These are phyloP conservation scores for Hericium alpestre DNA, from an alignment of 768 basidiomycete species.

Conservation along the genomic window DNA sequence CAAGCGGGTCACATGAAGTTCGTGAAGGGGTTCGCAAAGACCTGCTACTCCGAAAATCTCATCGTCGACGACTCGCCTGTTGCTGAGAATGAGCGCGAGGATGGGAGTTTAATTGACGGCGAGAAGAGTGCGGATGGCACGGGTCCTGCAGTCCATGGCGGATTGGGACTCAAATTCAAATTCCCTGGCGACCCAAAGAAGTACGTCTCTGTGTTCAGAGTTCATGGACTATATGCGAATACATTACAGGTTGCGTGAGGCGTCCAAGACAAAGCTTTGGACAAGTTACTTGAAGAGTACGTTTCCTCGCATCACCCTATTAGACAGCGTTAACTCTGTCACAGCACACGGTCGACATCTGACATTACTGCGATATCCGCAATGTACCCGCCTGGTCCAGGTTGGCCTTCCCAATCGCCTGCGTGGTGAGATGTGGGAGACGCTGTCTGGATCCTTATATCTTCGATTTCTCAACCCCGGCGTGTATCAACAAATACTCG, in stretches of 20 bases:
- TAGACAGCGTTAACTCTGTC: neutral
- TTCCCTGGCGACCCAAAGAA: slow-evolving; percentile 91
- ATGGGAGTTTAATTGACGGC: slow-evolving; percentile 57
- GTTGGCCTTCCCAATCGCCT: slow-evolving; percentile 92
- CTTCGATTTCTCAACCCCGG: slow-evolving; percentile 84
- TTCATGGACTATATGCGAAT: neutral
- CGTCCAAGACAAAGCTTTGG: slow-evolving; percentile 95
- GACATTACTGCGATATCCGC: slow-evolving; percentile 91
- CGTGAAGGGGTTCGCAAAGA: slow-evolving; percentile 83
- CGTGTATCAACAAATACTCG: slow-evolving; percentile 63
- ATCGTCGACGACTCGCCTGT: slow-evolving; percentile 42
- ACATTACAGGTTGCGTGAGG: slow-evolving; percentile 61
- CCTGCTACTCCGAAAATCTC: slow-evolving; percentile 90
- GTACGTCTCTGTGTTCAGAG: slow-evolving; percentile 28
- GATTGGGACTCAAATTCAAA: slow-evolving; percentile 73
- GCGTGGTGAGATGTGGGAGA: slow-evolving; percentile 97
- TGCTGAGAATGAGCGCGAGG: slow-evolving; percentile 28
- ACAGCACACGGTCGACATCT: slow-evolving; percentile 87
- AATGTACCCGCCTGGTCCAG: slow-evolving; percentile 94
- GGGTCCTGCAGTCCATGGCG: slow-evolving; percentile 59
- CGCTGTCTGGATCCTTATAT: slow-evolving; percentile 86
- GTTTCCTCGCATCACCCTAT: slow-evolving; percentile 14
- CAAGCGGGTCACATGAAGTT: slow-evolving; percentile 89
- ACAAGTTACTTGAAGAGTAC: slow-evolving; percentile 72
- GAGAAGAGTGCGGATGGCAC: slow-evolving; percentile 43